Evolutionary conservation across 1,284 basidiomycete species (phyloP), one percentile per base, ranked within the genome.

Genomic region (Sphagnurus paluster): DNA sequence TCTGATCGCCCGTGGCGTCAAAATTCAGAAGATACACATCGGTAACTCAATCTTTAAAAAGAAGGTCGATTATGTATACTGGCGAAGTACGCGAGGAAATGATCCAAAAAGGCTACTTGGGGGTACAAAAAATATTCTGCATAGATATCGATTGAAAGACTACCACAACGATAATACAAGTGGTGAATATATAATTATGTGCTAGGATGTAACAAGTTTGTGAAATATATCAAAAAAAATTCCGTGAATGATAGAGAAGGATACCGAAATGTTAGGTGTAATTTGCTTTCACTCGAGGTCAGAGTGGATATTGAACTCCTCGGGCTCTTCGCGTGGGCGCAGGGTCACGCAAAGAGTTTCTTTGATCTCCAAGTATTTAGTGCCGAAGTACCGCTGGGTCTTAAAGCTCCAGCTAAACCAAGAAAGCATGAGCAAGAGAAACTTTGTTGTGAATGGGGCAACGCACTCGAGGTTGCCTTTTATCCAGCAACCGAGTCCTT

Each of bases 311-410:
- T 68, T 60, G 25, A 56, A 51, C 45, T 70, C 66, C 40, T 65
- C 66, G 43, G 60, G 56, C 26, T 57, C 50, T 55, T 65, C 65
- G 48, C 54, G 58, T 40, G 65, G 71, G 48, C 66, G 63, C 48
- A 74, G 66, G 37, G 60, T 63, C 19, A 79, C 74, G 32, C 74
- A 55, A 46, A 69, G 68, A 20, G 76, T 77, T 43, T 64, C 56
- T 56, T 74, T 75, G 48, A 82, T 66, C 49, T 76, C 67, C 14
- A 67, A 53, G 50, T 74, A 72, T 39, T 68, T 62, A 39, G 68
- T 57, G 37, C 78, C 77, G 56, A 82, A 82, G 62, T 83, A 82
- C 25, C 79, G 70, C 50, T 71, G 69, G 9, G 75, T 76, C 56
- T 80, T 71, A 56, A 84, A 82, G 56, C 79, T 79, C 77, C 77